A percentile compares a stretch with the other conserved stretches of the same genome.
These are phyloP conservation scores for Populus hybrid DNA, from an alignment of 441 rosid species.

Conservation along the genomic window DNA sequence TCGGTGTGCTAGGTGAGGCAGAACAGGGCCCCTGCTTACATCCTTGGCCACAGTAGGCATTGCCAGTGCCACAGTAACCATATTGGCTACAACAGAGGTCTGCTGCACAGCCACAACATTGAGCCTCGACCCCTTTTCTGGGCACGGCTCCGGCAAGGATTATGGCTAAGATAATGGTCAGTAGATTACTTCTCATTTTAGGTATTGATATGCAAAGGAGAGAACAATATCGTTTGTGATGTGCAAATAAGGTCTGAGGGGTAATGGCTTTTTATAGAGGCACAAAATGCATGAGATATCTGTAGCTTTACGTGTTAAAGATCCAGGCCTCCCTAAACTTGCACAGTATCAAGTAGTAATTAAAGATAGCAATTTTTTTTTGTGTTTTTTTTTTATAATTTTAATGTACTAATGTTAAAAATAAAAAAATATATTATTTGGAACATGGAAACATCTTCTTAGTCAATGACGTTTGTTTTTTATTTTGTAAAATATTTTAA, in stretches of 20 bases:
- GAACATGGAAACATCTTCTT: too few species aligned
- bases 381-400: too few species aligned
- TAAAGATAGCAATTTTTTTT: too few species aligned
- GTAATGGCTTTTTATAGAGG: neutral
- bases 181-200: neutral
- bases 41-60: slow-evolving; percentile 27
- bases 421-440: too few species aligned
- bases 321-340: neutral
- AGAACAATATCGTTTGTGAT: neutral
- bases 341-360: too few species aligned
- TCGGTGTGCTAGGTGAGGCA: neutral
- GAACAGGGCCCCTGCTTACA: slow-evolving; percentile 24
- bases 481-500: too few species aligned
- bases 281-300: neutral
- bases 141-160: neutral
- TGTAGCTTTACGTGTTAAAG: neutral
- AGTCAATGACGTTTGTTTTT: too few species aligned
- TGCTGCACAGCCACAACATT: slow-evolving; percentile 30
- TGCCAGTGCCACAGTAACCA: slow-evolving; percentile 34
- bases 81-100: slow-evolving; percentile 35
- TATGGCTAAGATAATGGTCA: neutral
- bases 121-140: slow-evolving; percentile 6
- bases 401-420: too few species aligned
- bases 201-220: neutral
- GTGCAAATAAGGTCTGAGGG: neutral